These are phyloP conservation scores for Coniochaeta ligniaria DNA, from an alignment of 2,329 filamentous ascomycete genomes.

Conservation along the genomic window DNA sequence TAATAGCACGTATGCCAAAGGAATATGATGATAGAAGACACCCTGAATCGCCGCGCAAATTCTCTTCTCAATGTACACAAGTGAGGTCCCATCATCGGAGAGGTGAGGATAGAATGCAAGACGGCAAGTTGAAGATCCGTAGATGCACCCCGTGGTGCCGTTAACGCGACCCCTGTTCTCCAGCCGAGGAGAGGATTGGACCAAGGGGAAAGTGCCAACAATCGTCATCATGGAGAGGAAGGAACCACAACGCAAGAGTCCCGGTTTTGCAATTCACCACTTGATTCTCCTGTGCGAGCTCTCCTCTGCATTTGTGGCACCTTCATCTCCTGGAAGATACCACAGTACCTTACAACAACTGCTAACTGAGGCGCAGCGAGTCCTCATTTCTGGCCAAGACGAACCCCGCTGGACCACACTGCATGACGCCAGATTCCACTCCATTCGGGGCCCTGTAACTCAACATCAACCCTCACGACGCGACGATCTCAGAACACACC, in stretches of 20 bases:
- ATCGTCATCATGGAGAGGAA: neutral
- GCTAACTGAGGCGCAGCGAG: neutral
- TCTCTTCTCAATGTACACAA: no score
- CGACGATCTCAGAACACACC: neutral
- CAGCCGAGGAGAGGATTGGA: constrained; percentile 1
- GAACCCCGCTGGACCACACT: neutral
- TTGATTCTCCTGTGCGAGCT: neutral
- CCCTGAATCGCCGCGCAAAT: no score
- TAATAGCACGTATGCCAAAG: no score
- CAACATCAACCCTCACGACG: neutral
- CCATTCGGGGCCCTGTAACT: neutral
- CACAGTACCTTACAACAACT: neutral
- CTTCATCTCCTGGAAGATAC: neutral
- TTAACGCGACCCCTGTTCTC: neutral
- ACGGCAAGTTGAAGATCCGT: no score
- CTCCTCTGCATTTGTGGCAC: neutral
- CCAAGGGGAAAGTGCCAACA: neutral
- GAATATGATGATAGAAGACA: no score
- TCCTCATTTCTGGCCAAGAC: neutral
- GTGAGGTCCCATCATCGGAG: no score
- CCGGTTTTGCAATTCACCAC: neutral
- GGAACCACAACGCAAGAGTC: neutral
- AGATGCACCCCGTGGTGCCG: neutral
- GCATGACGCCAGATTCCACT: neutral
- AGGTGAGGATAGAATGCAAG: no score